These are phyloP conservation scores for Urtica urens DNA, from an alignment of 306 rosid species.

Conservation along the genomic window DNA sequence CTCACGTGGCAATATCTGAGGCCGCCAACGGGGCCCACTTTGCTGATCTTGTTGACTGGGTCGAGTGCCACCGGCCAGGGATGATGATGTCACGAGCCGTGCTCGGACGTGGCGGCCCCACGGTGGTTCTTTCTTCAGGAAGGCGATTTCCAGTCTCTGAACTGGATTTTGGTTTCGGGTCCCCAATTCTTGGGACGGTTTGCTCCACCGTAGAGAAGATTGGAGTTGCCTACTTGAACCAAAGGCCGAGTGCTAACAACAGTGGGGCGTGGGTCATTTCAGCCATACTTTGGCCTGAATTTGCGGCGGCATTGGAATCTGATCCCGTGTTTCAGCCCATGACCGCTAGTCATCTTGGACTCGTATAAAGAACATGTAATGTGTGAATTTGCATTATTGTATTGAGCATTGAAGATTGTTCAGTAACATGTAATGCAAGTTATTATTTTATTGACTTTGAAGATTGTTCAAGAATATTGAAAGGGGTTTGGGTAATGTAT, in stretches of 20 bases:
- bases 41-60: constrained; percentile 73
- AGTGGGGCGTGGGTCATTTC: constrained; percentile 86
- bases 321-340: constrained; percentile 64
- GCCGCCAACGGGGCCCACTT: constrained; percentile 63
- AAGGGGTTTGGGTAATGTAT: no score
- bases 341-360: constrained; percentile 46
- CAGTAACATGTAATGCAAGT: no score
- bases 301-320: constrained; percentile 44
- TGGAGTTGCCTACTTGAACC: constrained; percentile 84
- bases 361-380: no score
- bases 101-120: constrained; percentile 49
- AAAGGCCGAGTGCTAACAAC: constrained; percentile 58
- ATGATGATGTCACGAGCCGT: constrained; percentile 53
- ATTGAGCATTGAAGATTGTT: no score
- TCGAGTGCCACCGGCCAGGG: constrained; percentile 73
- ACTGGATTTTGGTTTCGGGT: constrained; percentile 75
- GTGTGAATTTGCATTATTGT: no score
- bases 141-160: constrained; percentile 57
- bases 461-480: no score
- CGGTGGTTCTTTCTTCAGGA: constrained; percentile 58
- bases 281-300: constrained; percentile 73
- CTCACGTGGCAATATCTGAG: constrained; percentile 51
- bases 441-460: no score
- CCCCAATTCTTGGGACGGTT: constrained; percentile 67
- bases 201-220: constrained; percentile 41